Base-by-base conservation (phyloP, 352 stramenopile species). In the Peronospora belbahrii region DNA sequence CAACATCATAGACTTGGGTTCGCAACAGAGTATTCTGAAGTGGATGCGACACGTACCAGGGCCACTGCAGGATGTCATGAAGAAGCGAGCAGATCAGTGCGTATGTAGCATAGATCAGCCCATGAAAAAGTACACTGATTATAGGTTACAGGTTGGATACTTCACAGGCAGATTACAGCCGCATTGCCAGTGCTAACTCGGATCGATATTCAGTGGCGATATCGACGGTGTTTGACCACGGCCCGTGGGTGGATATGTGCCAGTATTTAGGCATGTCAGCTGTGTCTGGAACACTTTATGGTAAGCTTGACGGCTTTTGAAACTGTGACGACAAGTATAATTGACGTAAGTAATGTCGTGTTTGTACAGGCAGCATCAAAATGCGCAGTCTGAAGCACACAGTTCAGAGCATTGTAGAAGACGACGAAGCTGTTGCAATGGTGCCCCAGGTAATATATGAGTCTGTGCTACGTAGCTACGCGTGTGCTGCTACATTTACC, bases 181-280 rank as follows among this genome's bases (percentile, higher is more conserved):
- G 66, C 18, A 56, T 71, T 8, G 53, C 56, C 20, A 84, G 70
- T 51, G 63, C 51, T 8, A 68, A 69, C 1, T 76, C 62, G 23
- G 64, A 70, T 30, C 41, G 65, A 25, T 69, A 67, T 48, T 67
- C 65, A 0, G 64, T 73, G 15, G 33, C 52, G 7, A 83, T 87
- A 32, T 65, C 67, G 37, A 89, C 73, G 2, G 70, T 83, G 17
- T 92, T 92, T 56, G 81, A 92, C 42, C 55, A 85, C 30, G 81
- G 81, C 1, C 59, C 81, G 27, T 92, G 81, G 81, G 78, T 89
- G 43, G 71, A 87, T 8, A 88, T 92, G 70, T 92, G 81, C 40
- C 50, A 66, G 22, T 81, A 61, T 33, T 33, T 87, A 5, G 66
- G 67, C 9, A 70, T 88, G 35, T 27, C 36, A 8, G 70, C 68